phyloP scores from a whole-genome alignment of 2,329 filamentous ascomycete genomes.

The Aspergillus intermedius region DNA sequence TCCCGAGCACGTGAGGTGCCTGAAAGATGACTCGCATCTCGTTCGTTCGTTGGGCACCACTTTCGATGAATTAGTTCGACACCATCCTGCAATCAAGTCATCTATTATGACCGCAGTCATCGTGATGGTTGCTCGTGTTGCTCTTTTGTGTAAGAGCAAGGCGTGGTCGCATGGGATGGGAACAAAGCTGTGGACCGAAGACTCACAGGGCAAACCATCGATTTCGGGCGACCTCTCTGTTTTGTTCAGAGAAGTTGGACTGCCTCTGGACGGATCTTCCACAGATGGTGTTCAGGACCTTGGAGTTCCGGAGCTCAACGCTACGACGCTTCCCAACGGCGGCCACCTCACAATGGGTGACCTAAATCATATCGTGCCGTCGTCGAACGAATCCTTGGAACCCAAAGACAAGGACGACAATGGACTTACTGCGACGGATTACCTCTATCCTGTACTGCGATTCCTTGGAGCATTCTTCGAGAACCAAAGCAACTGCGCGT shows the following conservation, averaged over 20 bases:
- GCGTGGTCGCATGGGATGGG: constrained; percentile 66
- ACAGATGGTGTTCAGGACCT: constrained; percentile 18
- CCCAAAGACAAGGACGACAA: constrained; percentile 46
- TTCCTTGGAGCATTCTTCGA: constrained; percentile 74
- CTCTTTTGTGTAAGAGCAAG: constrained; percentile 64
- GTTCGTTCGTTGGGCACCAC: constrained; percentile 69
- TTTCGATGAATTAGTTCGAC: constrained; percentile 90
- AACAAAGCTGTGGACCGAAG: constrained; percentile 65
- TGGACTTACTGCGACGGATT: constrained; percentile 56
- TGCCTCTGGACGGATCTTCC: constrained; percentile 17
- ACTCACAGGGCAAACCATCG: constrained; percentile 51
- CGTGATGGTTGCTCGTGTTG: constrained; percentile 79
- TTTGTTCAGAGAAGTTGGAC: constrained; percentile 30
- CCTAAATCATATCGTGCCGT: constrained; percentile 20
- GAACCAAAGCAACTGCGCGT: constrained; percentile 64
- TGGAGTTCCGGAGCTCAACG: constrained; percentile 23
- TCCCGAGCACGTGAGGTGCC: constrained; percentile 74
- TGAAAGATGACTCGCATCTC: constrained; percentile 68
- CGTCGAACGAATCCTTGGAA: constrained; percentile 22
- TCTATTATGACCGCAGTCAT: constrained; percentile 79
- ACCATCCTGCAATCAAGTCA: constrained; percentile 77
- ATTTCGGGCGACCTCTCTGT: constrained; percentile 51
- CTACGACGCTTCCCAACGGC: constrained; percentile 30
- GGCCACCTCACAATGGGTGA: constrained; percentile 28
- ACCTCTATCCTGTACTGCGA: constrained; percentile 66